Evolutionary conservation across 1,284 basidiomycete species (phyloP), one percentile per base, ranked within the genome.

Genomic region (Ceratobasidium theobromae): DNA sequence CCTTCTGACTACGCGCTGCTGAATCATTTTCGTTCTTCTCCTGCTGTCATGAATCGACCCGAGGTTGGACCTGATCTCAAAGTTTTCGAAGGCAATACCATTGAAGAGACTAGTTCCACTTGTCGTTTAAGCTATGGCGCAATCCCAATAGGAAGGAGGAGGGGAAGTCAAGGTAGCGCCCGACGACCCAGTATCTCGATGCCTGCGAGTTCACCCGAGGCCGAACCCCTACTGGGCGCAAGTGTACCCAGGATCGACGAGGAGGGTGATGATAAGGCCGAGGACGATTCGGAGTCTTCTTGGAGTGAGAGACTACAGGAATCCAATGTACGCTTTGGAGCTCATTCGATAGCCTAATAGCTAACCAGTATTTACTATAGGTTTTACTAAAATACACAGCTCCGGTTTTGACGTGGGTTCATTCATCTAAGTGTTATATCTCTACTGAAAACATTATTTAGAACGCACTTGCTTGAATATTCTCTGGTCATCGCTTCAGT

Each of bases 401-500:
- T 21, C 89, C 90, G 2, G 83, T 89, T 33, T 84, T 85, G 69
- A 82, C 82, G 86, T 87, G 64, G 58, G 82, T 79, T n/a, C n/a
- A n/a, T n/a, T n/a, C n/a, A n/a, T 38, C 16, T 38, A 38, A 6
- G 16, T 38, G 35, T 6, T 38, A 8, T 18, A 25, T 23, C 14
- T 3, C 46, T 11, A 48, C 12, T 25, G 46, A 4, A 14, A 38
- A 8, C 35, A 38, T 38, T 38, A 8, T 38, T 38, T 69, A 90
- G 89, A 6, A 88, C 89, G 0, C 88, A 91, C 72, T 67, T 91
- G 12, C 78, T 86, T 23, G 89, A 92, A 74, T 89, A 89, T 73
- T 88, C 86, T 27, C 82, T 92, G 30, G 80, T 89, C 32, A 81
- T 91, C 69, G 83, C 85, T 0, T 85, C 88, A 25, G 88, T 95